Conservation (phyloP, 169 alveolate genomes). For the Eimeria falciformis region DNA sequence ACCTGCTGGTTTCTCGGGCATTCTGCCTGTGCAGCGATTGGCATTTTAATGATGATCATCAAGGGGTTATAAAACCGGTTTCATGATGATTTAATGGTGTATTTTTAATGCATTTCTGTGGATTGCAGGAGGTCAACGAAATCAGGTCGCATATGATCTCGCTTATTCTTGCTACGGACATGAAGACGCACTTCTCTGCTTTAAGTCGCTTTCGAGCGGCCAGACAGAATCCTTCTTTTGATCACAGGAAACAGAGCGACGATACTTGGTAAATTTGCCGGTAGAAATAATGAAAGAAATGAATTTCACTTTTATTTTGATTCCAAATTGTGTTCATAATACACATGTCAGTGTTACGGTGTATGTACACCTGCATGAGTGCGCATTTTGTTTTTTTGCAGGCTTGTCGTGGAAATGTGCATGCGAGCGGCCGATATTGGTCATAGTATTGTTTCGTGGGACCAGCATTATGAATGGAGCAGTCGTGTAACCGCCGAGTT, state of each 20-base stretch:
- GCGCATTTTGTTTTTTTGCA: background rate
- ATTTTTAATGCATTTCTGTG: too few species aligned
- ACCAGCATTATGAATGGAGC: slow-evolving; percentile 85
- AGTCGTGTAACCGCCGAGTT: slow-evolving; percentile 85
- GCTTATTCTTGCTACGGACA: slow-evolving; percentile 94
- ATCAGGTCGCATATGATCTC: slow-evolving; percentile 83
- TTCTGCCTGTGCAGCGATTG: too few species aligned
- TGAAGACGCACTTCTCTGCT: slow-evolving; percentile 92
- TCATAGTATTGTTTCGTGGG: slow-evolving; percentile 84
- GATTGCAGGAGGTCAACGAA: background rate
- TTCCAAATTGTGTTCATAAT: background rate
- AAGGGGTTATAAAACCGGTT: too few species aligned
- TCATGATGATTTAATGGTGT: too few species aligned
- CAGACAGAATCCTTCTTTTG: slow-evolving; percentile 26
- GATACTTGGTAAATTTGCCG: slow-evolving; percentile 41
- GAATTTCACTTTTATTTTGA: background rate
- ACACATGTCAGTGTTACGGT: background rate
- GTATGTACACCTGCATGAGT: too few species aligned
- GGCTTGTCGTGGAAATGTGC: slow-evolving; percentile 83
- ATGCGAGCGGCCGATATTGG: slow-evolving; percentile 89
- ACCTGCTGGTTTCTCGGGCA: too few species aligned
- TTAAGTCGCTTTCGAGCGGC: slow-evolving; percentile 89
- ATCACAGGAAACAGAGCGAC: background rate
- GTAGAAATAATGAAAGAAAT: background rate
- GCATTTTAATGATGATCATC: too few species aligned